Base-by-base conservation (phyloP, 345 rosid species). In the Aethionema arabicum region DNA sequence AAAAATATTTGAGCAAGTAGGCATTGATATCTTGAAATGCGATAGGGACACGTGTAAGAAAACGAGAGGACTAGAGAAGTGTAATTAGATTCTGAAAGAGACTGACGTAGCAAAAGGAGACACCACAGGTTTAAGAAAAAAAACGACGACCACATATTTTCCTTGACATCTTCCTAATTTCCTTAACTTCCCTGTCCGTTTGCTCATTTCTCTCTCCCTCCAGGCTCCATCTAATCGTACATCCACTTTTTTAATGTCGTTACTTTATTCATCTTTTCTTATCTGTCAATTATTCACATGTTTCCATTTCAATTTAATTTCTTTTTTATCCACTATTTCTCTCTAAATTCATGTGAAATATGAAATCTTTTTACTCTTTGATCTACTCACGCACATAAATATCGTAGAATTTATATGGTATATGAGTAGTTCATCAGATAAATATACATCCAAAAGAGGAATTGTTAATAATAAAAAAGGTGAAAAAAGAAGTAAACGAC, bases 271-370 rank as follows among this genome's bases (percentile, higher is more conserved):
- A 11, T 21, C 3, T 14, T 45, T 69, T 63, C 58, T 48, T 56
- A 63, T 56, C 74, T 70, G 74, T 70, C 69, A 63, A 63, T 70
- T 21, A 42, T 56, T 70, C 74, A 70, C 65, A 70, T 70, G 74
- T 53, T 33, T 6, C 57, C 54, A 38, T 61, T 39, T 11, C 54
- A 44, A 11, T 12, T 11, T 32, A 5, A 60, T 56, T 63, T 56
- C 47, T 61, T 48, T 45, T 69, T 61, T 38, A n/a, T n/a, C n/a
- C n/a, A n/a, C n/a, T n/a, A n/a, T n/a, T n/a, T n/a, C n/a, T n/a
- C n/a, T n/a, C n/a, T n/a, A n/a, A n/a, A n/a, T n/a, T n/a, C 68
- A 69, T 63, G 68, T 63, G 74, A 61, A 43, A 48, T 51, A 43
- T 49, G 52, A 32, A 59, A 27, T 16, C 11, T 46, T 13, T 49